Conservation (phyloP, 2,329 filamentous ascomycete species). For the Fusarium neocosmosporiellum region DNA sequence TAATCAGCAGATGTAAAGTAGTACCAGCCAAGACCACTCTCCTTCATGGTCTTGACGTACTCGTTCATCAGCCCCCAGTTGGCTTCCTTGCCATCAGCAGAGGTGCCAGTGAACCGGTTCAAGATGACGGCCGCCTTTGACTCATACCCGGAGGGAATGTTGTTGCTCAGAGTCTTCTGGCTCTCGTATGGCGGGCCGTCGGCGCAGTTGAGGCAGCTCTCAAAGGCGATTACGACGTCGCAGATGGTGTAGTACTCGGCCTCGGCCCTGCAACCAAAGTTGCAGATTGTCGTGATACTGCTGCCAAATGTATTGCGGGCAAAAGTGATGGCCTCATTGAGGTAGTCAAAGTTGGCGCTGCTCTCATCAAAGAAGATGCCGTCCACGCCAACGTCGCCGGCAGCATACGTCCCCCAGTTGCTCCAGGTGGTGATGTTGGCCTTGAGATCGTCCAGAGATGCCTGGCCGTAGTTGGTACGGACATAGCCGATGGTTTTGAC, state of each 20-base stretch:
- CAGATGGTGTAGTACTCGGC: conserved; percentile 38
- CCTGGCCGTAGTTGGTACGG: conserved; percentile 29
- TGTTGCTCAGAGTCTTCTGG: conserved; percentile 25
- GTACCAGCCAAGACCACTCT: conserved; percentile 7
- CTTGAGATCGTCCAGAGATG: conserved; percentile 32
- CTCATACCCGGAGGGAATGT: conserved; percentile 13
- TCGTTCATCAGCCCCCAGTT: background rate
- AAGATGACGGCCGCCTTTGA: conserved; percentile 29
- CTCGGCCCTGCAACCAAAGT: conserved; percentile 32
- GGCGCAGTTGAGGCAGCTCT: conserved; percentile 39
- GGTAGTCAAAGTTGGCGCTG: conserved; percentile 20
- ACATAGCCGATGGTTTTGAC: conserved; percentile 41
- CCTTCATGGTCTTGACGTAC: conserved; percentile 6
- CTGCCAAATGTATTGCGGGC: conserved; percentile 12
- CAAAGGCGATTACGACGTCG: conserved; percentile 40
- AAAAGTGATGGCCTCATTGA: conserved; percentile 27
- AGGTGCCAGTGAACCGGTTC: conserved; percentile 27
- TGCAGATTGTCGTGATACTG: conserved; percentile 33
- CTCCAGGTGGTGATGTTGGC: conserved; percentile 34
- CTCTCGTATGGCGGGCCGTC: conserved; percentile 29
- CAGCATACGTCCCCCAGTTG: conserved; percentile 27
- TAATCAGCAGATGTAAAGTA: conserved; percentile 14
- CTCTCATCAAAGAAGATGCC: conserved; percentile 42
- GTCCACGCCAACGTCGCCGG: conserved; percentile 27
- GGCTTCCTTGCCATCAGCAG: conserved; percentile 16